A percentile compares a stretch with the other conserved stretches of the same genome.
phyloP scores from a whole-genome alignment of 2,329 filamentous ascomycete genomes.

The Cryphonectria naterciae region DNA sequence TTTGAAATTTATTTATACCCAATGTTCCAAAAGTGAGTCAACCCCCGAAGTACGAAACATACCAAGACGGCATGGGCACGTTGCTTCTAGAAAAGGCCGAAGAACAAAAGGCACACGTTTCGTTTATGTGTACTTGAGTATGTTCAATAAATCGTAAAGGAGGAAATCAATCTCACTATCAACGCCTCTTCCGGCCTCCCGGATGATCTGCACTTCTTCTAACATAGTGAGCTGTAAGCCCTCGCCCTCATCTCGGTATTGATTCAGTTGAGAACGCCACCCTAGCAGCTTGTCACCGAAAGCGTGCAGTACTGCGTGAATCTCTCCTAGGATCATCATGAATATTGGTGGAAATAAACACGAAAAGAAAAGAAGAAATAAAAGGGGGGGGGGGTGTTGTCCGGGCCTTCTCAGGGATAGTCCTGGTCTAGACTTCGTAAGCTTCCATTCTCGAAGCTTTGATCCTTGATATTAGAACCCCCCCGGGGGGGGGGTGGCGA shows the following conservation, averaged over 20 bases:
- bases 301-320: neutral
- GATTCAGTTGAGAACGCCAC: neutral
- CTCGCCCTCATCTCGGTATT: neutral
- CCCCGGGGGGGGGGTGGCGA: neutral
- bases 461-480: neutral
- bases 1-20: slow-evolving; percentile 1
- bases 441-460: neutral
- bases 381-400: neutral
- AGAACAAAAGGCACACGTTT: neutral
- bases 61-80: neutral
- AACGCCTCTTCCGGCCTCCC: neutral
- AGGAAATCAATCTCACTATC: neutral
- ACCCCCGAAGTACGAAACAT: neutral
- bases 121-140: neutral
- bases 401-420: neutral
- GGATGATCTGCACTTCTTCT: neutral
- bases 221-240: neutral
- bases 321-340: neutral
- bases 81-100: neutral
- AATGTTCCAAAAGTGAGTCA: neutral
- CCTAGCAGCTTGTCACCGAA: neutral
- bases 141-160: neutral
- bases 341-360: slow-evolving; percentile 2
- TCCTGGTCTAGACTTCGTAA: neutral
- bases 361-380: neutral